phyloP scores from a whole-genome alignment of 768 basidiomycete species.

The Trametes punicea region DNA sequence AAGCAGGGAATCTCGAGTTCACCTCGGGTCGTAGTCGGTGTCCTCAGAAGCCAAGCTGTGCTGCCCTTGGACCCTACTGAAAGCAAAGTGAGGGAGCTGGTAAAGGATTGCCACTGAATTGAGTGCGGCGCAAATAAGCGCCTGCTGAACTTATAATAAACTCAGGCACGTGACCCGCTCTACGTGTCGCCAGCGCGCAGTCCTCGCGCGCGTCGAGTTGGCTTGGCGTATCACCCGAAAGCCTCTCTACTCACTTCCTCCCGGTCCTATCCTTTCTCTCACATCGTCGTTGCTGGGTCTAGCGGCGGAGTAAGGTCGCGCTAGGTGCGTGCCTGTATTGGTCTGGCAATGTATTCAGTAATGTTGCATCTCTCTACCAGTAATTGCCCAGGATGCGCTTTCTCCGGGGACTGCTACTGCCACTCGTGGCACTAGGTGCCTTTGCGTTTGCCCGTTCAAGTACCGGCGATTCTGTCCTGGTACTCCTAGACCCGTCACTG shows the following conservation, averaged over 20 bases:
- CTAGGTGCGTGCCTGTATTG: too few relatives aligned
- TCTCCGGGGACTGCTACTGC: slow-evolving; percentile 16
- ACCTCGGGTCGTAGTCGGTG: too few relatives aligned
- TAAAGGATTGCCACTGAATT: neutral
- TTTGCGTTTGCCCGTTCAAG: slow-evolving; percentile 47
- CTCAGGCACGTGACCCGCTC: slow-evolving; percentile 9
- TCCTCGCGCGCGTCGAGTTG: slow-evolving; percentile 12
- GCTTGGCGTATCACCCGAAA: slow-evolving; percentile 14
- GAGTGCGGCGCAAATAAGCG: neutral
- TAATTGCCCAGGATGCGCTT: slow-evolving; percentile 15
- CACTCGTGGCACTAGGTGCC: slow-evolving; percentile 13
- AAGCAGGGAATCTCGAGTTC: too few relatives aligned
- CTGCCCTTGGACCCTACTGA: too few relatives aligned
- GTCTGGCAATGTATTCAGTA: neutral
- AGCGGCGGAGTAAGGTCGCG: neutral
- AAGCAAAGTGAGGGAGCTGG: too few relatives aligned
- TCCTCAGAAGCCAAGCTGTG: too few relatives aligned
- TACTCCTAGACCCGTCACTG: slow-evolving; percentile 75
- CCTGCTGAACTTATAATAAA: neutral
- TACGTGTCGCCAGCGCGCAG: slow-evolving; percentile 19
- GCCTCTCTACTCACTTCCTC: neutral
- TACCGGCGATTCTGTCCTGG: slow-evolving; percentile 76
- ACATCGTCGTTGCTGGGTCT: neutral
- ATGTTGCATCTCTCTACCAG: neutral
- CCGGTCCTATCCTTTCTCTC: neutral